Evolutionary conservation across 75 land plant genomes (phyloP), one percentile per base, ranked within the genome.

Genomic region (Sequoiadendron giganteum): DNA sequence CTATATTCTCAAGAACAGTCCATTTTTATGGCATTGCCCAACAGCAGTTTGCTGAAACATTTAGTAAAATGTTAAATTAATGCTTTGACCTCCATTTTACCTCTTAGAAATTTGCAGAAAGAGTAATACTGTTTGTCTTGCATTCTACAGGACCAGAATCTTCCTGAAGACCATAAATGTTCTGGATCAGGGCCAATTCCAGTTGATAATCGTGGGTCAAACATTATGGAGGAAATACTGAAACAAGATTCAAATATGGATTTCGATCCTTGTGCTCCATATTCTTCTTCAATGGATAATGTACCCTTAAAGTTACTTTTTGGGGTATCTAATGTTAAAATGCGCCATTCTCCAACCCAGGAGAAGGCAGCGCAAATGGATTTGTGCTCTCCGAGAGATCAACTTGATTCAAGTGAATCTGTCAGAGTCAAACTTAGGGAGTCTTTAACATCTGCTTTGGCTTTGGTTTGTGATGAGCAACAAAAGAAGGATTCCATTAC

Each of bases 371-470:
- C 19, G 56, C 86, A 85, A 34, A 47, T 47, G 21, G 42, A 38
- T 85, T 54, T 85, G 32, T 54, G 89, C 28, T 86, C 93, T 81
- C 86, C 91, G 1, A 92, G 90, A 88, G 87, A 10, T 39, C 85
- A 75, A 28, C 28, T 70, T 72, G 90, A 89, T 55, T 89, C 92
- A 86, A 87, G 42, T 90, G 95, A 92, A 58, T 80, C 93, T 61
- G 93, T 94, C 1, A 92, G 99, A 76, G 82, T 92, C 28, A 97
- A 97, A 87, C 85, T 97, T 70, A 91, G 96, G 88, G 99, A 97
- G 42, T 93, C 95, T 19, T 91, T 97, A 86, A 88, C 96, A 83
- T 86, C 92, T 80, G 93, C 99, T 18, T 87, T 97, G 87, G 91
- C 91, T 9, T 84, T 93, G 88, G 93, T 90, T 77, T 61, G 65